These are phyloP conservation scores for Penicillium sp. DNA, from an alignment of 2,329 filamentous ascomycete genomes.

Conservation along the genomic window DNA sequence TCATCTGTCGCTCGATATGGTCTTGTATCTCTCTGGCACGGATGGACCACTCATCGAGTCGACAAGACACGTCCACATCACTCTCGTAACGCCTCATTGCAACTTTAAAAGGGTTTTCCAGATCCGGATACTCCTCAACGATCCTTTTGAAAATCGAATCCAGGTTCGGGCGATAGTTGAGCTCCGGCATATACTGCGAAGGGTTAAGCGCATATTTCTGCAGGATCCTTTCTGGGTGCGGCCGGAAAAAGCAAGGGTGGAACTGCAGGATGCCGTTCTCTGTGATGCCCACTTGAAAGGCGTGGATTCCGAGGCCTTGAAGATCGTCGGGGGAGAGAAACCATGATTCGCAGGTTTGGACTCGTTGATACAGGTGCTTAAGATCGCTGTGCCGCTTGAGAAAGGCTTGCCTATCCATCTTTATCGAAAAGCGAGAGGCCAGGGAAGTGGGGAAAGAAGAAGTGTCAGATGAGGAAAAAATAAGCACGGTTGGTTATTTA, in stretches of 20 bases:
- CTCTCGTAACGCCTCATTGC: neutral
- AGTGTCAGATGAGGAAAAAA: too few relatives aligned
- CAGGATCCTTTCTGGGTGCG: slow-evolving; percentile 5
- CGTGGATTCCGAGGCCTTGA: slow-evolving; percentile 6
- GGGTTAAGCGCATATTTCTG: slow-evolving; percentile 1
- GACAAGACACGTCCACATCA: neutral
- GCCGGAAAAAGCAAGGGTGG: slow-evolving; percentile 3
- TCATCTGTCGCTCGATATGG: neutral
- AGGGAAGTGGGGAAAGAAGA: too few relatives aligned
- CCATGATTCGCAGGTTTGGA: neutral
- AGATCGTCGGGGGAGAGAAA: slow-evolving; percentile 4
- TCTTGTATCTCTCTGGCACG: neutral
- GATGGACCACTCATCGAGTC: neutral
- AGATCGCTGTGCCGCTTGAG: too few relatives aligned
- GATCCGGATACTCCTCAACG: neutral
- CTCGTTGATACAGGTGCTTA: too few relatives aligned
- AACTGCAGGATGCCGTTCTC: slow-evolving; percentile 3
- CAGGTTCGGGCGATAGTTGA: slow-evolving; percentile 2
- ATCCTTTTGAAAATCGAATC: neutral
- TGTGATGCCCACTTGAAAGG: slow-evolving; percentile 1
- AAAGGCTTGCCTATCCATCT: too few relatives aligned
- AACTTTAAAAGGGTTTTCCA: neutral
- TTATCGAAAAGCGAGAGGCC: too few relatives aligned
- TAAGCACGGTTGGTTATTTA: too few relatives aligned
- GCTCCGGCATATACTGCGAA: neutral